Evolutionary conservation across 2,329 filamentous ascomycete species (phyloP), one percentile per base, ranked within the genome.

Genomic region (Immersiporthe knoxdaviesiana): DNA sequence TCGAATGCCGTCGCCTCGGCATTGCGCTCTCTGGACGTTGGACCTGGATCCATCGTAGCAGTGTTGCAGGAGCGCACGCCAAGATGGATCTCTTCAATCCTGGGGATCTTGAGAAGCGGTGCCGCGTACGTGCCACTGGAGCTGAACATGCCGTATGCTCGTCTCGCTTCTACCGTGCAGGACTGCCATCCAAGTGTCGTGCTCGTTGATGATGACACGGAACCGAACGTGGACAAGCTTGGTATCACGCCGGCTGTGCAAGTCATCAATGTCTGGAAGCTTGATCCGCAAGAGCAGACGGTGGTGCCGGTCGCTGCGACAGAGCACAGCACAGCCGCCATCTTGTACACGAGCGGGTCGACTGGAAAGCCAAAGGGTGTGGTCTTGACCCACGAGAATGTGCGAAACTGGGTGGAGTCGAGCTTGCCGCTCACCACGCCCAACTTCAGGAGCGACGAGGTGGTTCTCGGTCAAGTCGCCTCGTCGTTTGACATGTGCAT

Each of bases 61-160:
- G 81, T 86, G 1, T 80, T 83, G 62, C 79, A 81, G 50, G 66
- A 81, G 6, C 76, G 83, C 0, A 71, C 74, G 0, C 52, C 73
- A 0, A 77, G 82, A 50, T 80, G 74, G 74, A 73, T 81, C 6
- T 74, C 66, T 50, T 79, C 78, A 0, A 70, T 84, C 54, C 76
- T 84, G 2, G 83, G 80, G 7, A 80, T 84, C 52, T 70, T 78
- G 66, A 74, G 77, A 0, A 64, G 81, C 14, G 82, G 82, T 0
- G 77, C 74, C 12, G 73, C 77, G 0, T 81, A 81, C 50, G 74
- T 83, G 5, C 81, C 81, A 2, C 74, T 86, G 0, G 84, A 86
- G 65, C 58, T 75, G 0, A 69, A 73, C 0, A 76, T 74, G 12
- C 74, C 77, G 1, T 18, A 74, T 0, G 30, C 74, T 7, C 76